phyloP scores from a whole-genome alignment of 768 basidiomycete genomes.

The Paxillus ammoniavirescens region DNA sequence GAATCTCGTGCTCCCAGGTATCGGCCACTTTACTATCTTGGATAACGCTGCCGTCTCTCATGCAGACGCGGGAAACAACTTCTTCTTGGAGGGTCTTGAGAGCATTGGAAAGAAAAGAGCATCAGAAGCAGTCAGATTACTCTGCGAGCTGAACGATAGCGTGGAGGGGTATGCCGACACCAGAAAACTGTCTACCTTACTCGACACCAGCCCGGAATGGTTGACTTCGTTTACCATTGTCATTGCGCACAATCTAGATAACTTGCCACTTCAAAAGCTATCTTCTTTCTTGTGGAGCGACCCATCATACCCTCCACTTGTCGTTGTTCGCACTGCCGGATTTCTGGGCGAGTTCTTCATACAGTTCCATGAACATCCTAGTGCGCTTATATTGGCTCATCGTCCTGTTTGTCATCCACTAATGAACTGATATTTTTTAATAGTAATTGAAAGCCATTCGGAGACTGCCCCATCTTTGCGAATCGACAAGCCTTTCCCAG shows the following conservation, averaged over 20 bases:
- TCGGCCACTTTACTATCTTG: constrained; percentile 93
- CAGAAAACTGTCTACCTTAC: constrained; percentile 52
- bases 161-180: constrained; percentile 71
- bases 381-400: constrained; percentile 43
- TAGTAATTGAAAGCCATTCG: constrained; percentile 89
- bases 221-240: constrained; percentile 72
- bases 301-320: constrained; percentile 58
- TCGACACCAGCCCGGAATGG: constrained; percentile 52
- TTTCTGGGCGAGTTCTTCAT: constrained; percentile 88
- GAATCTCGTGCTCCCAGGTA: constrained; percentile 94
- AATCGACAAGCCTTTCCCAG: constrained; percentile 86
- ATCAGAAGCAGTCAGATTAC: constrained; percentile 69
- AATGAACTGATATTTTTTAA: neutral
- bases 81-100: constrained; percentile 79
- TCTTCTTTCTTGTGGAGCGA: constrained; percentile 69
- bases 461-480: constrained; percentile 74
- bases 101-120: constrained; percentile 82
- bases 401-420: neutral
- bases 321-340: constrained; percentile 81
- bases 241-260: constrained; percentile 79
- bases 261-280: constrained; percentile 52
- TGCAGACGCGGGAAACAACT: constrained; percentile 92
- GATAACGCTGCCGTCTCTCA: constrained; percentile 60
- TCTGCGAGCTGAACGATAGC: constrained; percentile 85
- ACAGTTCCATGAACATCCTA: constrained; percentile 85